Base-by-base conservation (phyloP, 1,284 basidiomycete genomes). In the Papiliotrema terrestris region DNA sequence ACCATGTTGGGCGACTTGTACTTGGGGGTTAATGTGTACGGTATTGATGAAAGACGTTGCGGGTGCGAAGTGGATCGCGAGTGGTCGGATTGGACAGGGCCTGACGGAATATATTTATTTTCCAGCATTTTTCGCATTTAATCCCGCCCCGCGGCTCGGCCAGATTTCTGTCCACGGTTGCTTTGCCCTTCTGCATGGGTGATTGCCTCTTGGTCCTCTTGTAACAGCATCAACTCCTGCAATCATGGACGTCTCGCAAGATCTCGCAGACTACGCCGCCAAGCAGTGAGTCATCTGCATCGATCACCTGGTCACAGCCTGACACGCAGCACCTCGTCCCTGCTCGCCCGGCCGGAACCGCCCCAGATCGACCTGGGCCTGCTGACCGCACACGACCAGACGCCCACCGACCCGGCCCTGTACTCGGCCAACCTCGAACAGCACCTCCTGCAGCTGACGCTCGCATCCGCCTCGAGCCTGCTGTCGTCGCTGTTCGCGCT, bases 391-490 rank as follows among this genome's bases (percentile, higher is more conserved):
- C 91, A 90, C 55, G 95, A 98, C 79, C 82, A 83, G 6, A 94
- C 91, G 71, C 85, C 89, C 3, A 84, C 93, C 59, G 89, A 95
- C 71, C 80, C 83, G 38, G 86, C 88, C 54, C 83, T 81, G 62
- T 92, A 94, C 80, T 78, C 81, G 88, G 89, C 59, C 79, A 83
- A 59, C 82, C 82, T 86, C 55, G 91, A 97, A 73, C 82, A 84
- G 22, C 87, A 89, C 70, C 85, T 98, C 36, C 83, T 85, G 69
- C 80, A 84, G 17, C 85, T 90, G 13, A 89, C 93, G 1, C 84
- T 91, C 29, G 90, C 94, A 58, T 89, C 91, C 63, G 84, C 88
- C 17, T 94, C 98, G 79, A 77, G 84, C 5, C 85, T 98, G 57
- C 78, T 97, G 62, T 81, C 86, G 48, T 73, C 85, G 19, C 83